Conservation (phyloP, 2,329 filamentous ascomycete genomes). For the Microcyclosporella mali region DNA sequence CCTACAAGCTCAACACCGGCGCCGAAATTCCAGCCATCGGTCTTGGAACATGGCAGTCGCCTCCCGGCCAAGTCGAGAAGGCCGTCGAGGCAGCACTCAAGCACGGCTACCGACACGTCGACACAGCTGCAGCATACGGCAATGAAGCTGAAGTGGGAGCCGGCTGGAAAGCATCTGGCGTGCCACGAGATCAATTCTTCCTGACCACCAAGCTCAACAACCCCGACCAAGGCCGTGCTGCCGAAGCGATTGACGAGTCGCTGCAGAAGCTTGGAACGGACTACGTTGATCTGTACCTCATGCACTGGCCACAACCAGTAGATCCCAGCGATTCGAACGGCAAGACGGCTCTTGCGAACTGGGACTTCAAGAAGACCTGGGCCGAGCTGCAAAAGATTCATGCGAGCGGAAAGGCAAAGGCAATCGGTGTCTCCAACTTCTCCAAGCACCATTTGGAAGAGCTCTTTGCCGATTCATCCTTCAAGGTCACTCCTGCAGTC, state of each 20-base stretch:
- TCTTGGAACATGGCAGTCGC: conserved; percentile 73
- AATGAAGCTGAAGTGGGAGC: conserved; percentile 70
- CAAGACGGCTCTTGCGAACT: conserved; percentile 66
- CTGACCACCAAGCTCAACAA: conserved; percentile 81
- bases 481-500: conserved; percentile 60
- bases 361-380: conserved; percentile 79
- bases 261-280: conserved; percentile 56
- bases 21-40: conserved; percentile 72
- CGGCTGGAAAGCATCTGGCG: conserved; percentile 61
- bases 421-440: conserved; percentile 78
- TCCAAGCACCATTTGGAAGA: conserved; percentile 73
- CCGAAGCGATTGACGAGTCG: conserved; percentile 55
- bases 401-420: conserved; percentile 63
- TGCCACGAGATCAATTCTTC: conserved; percentile 63
- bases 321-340: conserved; percentile 49
- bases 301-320: conserved; percentile 65
- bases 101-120: conserved; percentile 55
- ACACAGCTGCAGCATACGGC: conserved; percentile 69
- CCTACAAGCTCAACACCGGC: conserved; percentile 53
- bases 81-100: conserved; percentile 63
- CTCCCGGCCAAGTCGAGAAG: conserved; percentile 59
- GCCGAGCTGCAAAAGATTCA: conserved; percentile 43
- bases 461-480: conserved; percentile 57
- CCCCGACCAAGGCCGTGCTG: conserved; percentile 65
- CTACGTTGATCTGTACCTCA: conserved; percentile 65